These are phyloP conservation scores for Speleostelium caveatum DNA, from an alignment of 78 protist species.

Conservation along the genomic window DNA sequence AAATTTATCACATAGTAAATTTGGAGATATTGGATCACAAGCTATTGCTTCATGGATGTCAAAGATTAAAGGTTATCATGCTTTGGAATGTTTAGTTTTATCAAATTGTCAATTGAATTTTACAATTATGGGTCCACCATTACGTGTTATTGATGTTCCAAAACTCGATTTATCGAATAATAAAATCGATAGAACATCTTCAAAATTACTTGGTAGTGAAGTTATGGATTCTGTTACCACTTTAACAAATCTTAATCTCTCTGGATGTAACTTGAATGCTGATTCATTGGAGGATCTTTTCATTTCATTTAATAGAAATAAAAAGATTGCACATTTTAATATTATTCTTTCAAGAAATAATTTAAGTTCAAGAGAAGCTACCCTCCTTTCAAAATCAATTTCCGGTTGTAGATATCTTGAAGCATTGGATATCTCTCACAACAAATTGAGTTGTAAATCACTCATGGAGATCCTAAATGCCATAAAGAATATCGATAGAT, in stretches of 20 bases:
- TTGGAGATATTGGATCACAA: constrained; percentile 73
- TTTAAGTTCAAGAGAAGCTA: constrained; percentile 48
- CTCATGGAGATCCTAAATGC: constrained; percentile 50
- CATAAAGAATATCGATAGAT: constrained; percentile 62
- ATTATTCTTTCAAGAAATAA: constrained; percentile 40
- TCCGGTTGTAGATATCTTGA: constrained; percentile 73
- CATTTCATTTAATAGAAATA: constrained; percentile 57
- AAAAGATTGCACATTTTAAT: constrained; percentile 36
- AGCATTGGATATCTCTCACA: constrained; percentile 42
- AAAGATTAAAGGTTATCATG: constrained; percentile 63
- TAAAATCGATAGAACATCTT: constrained; percentile 33
- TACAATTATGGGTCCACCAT: constrained; percentile 74
- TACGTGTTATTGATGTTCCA: constrained; percentile 58
- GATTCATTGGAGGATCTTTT: constrained; percentile 64
- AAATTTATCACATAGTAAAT: constrained; percentile 57
- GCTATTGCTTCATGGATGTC: constrained; percentile 63
- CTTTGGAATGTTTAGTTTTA: constrained; percentile 30
- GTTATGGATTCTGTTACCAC: constrained; percentile 45
- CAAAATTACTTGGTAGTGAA: constrained; percentile 43
- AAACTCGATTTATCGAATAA: constrained; percentile 53
- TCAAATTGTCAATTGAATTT: constrained; percentile 55
- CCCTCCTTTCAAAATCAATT: constrained; percentile 47
- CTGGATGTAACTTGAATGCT: constrained; percentile 33
- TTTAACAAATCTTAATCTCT: constrained; percentile 28
- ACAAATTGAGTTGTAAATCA: constrained; percentile 54